Evolutionary conservation across 257 asterid genomes (phyloP).

Genomic region (Coffea canephora): DNA sequence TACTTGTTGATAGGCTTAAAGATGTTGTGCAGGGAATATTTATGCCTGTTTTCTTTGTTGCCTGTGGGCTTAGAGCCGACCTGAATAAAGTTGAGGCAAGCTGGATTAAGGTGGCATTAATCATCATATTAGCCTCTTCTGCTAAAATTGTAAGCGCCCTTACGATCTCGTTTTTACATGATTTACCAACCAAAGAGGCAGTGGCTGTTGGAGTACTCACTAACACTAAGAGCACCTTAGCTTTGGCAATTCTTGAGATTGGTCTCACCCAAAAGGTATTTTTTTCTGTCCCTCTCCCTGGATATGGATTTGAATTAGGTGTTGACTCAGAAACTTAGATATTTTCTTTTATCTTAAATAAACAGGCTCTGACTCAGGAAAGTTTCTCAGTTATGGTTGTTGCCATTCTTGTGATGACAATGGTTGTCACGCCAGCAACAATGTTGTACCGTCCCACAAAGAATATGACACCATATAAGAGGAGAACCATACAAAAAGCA

Average conservation of each 20-base stretch:
- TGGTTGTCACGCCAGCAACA: conserved; percentile 56
- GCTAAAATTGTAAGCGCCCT: conserved; percentile 53
- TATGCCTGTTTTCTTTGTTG: conserved; percentile 77
- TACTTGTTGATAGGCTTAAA: conserved; percentile 63
- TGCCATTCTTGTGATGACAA: conserved; percentile 62
- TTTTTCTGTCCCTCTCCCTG: background rate
- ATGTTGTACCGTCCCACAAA: conserved; percentile 40
- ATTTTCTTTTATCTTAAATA: conserved; percentile 7
- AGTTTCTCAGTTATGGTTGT: conserved; percentile 66
- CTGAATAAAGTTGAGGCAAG: conserved; percentile 24
- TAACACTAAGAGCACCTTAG: conserved; percentile 72
- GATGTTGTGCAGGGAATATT: conserved; percentile 73
- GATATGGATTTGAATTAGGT: background rate
- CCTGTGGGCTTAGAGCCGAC: conserved; percentile 71
- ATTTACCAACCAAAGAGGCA: conserved; percentile 48
- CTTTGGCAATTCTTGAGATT: conserved; percentile 66
- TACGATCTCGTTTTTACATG: conserved; percentile 29
- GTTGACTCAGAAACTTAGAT: too few relatives aligned
- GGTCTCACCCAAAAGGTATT: conserved; percentile 74
- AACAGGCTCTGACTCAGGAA: conserved; percentile 57
- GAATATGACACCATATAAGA: conserved; percentile 50
- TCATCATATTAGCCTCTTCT: conserved; percentile 34
- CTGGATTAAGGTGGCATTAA: conserved; percentile 26
- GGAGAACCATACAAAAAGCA: conserved; percentile 71
- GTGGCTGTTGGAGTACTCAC: conserved; percentile 59